These are phyloP conservation scores for Fusarium zealandicum DNA, from an alignment of 2,329 filamentous ascomycete species.

Conservation along the genomic window DNA sequence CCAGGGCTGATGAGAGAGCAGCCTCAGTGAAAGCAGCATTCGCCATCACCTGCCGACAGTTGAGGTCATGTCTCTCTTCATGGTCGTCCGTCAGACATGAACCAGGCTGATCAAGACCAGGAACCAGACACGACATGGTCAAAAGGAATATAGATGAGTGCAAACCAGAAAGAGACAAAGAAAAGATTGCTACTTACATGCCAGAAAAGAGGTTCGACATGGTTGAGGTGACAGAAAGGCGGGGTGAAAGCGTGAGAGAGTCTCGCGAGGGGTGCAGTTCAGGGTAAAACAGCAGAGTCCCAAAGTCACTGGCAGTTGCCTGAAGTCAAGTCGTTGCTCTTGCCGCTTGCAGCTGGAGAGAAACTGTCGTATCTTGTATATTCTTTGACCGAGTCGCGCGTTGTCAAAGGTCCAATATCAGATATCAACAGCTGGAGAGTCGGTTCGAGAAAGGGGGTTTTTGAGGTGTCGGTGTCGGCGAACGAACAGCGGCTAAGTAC, in stretches of 20 bases:
- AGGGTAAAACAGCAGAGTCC: neutral
- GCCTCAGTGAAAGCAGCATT: neutral
- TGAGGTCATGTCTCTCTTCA: neutral
- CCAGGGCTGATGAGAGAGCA: conserved; percentile 6
- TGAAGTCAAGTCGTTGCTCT: conserved; percentile 4
- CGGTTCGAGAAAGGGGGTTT: conserved; percentile 41
- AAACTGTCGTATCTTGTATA: neutral
- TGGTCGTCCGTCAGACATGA: neutral
- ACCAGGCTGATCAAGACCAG: neutral
- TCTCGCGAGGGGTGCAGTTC: conserved; percentile 13
- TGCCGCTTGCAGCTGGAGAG: neutral
- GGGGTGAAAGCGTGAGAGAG: conserved; percentile 33
- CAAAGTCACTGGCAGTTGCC: conserved; percentile 5
- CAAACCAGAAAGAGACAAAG: conserved; percentile 7
- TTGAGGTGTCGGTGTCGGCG: conserved; percentile 38
- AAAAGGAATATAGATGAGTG: neutral
- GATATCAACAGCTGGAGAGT: conserved; percentile 31
- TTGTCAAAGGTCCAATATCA: conserved; percentile 32
- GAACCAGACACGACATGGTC: neutral
- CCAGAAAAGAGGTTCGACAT: conserved; percentile 70
- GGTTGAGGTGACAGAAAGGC: conserved; percentile 39
- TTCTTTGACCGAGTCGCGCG: conserved; percentile 5
- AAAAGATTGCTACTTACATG: conserved; percentile 58
- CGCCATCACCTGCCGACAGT: neutral
- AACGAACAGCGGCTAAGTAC: conserved; percentile 37